These are phyloP conservation scores for Camelina laxa DNA, from an alignment of 345 rosid species.

Conservation along the genomic window DNA sequence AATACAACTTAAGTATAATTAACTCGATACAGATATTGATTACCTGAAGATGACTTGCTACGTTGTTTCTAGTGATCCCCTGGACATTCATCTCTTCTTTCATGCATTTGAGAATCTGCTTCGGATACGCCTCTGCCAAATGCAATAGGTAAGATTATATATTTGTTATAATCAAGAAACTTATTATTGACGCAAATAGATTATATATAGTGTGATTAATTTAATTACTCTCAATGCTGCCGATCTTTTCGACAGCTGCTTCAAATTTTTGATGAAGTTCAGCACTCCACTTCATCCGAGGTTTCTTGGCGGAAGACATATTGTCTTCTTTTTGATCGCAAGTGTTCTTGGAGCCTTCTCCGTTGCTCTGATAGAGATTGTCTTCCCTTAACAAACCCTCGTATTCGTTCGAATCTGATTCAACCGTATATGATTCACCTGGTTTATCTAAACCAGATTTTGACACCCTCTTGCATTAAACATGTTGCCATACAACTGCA, in stretches of 20 bases:
- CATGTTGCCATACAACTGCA: constrained; percentile 38
- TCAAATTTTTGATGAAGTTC: constrained; percentile 33
- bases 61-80: constrained; percentile 30
- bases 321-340: neutral
- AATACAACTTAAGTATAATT: neutral
- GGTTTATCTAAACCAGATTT: constrained; percentile 17
- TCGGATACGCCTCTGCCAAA: constrained; percentile 32
- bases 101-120: constrained; percentile 35
- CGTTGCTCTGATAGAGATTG: constrained; percentile 11
- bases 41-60: constrained; percentile 44
- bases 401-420: neutral
- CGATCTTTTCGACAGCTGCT: neutral
- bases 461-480: constrained; percentile 18
- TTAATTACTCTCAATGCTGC: constrained; percentile 18
- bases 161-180: no score
- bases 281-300: constrained; percentile 33
- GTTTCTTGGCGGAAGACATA: constrained; percentile 22
- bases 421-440: neutral
- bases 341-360: constrained; percentile 24
- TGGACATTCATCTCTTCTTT: constrained; percentile 14
- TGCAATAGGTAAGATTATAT: neutral
- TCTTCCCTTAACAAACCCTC: neutral
- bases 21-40: neutral
- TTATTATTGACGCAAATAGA: neutral
- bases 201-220: neutral